These are phyloP conservation scores for Citrus hindsii DNA, from an alignment of 345 rosid species.

Conservation along the genomic window DNA sequence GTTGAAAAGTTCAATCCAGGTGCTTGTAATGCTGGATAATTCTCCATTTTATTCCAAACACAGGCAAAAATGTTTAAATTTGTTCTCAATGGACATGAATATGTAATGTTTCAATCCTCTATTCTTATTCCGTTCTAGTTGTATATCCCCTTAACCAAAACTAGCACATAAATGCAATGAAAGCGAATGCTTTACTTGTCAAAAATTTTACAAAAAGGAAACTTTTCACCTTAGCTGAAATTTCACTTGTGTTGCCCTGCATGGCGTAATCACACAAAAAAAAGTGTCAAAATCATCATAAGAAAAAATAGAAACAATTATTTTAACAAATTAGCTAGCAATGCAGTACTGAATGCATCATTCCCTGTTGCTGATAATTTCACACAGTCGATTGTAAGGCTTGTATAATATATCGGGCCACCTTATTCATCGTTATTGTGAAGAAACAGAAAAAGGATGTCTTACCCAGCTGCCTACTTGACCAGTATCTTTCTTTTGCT, in stretches of 20 bases:
- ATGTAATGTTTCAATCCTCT: background rate
- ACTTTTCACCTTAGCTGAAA: slow-evolving; percentile 44
- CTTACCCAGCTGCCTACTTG: slow-evolving; percentile 4
- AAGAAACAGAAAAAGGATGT: background rate
- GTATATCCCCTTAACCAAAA: too few species aligned
- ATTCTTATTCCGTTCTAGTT: background rate
- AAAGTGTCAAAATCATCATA: background rate
- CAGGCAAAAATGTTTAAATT: too few species aligned
- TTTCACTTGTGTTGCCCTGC: slow-evolving; percentile 29
- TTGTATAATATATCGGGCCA: background rate
- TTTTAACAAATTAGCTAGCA: background rate
- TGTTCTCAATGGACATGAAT: too few species aligned
- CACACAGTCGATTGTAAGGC: background rate
- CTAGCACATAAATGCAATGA: background rate
- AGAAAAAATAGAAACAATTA: background rate
- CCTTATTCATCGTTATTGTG: background rate
- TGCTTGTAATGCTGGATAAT: too few species aligned
- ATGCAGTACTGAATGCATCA: background rate
- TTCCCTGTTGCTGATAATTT: too few species aligned
- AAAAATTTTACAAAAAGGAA: background rate
- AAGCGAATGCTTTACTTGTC: background rate
- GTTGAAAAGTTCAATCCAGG: too few species aligned
- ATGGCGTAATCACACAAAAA: background rate
- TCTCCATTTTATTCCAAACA: too few species aligned
- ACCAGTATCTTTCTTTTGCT: background rate